phyloP scores from a whole-genome alignment of 352 stramenopile species.

The Phytophthora boehmeriae region DNA sequence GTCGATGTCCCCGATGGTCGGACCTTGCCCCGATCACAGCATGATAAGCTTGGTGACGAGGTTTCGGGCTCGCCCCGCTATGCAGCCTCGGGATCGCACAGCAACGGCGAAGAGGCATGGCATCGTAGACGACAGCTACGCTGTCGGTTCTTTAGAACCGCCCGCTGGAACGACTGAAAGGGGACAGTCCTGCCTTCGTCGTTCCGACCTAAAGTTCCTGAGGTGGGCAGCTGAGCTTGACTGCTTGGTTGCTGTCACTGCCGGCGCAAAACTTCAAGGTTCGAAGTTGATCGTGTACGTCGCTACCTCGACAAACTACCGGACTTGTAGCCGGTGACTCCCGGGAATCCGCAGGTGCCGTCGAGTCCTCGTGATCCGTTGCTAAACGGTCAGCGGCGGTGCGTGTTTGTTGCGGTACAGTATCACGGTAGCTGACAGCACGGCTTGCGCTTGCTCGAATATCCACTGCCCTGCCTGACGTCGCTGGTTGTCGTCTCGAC shows the following conservation, averaged over 20 bases:
- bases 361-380: neutral
- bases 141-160: neutral
- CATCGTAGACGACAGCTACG: neutral
- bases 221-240: neutral
- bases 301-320: neutral
- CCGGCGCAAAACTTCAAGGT: neutral
- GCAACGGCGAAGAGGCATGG: neutral
- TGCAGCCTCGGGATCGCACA: neutral
- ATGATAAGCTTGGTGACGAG: neutral
- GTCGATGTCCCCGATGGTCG: neutral
- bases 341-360: neutral
- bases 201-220: constrained; percentile 8
- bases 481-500: constrained; percentile 1
- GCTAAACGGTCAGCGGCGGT: too few species aligned
- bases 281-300: neutral
- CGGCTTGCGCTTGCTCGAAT: neutral
- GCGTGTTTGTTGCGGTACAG: too few species aligned
- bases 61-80: neutral
- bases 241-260: neutral
- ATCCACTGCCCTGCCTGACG: neutral
- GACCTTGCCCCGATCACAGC: neutral
- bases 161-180: neutral
- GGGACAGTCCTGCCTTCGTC: constrained; percentile 9
- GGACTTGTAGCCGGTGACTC: neutral
- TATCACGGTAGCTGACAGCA: too few species aligned